phyloP scores from a whole-genome alignment of 202 grass and related monocot genomes.

The Hordeum pubiflorum region DNA sequence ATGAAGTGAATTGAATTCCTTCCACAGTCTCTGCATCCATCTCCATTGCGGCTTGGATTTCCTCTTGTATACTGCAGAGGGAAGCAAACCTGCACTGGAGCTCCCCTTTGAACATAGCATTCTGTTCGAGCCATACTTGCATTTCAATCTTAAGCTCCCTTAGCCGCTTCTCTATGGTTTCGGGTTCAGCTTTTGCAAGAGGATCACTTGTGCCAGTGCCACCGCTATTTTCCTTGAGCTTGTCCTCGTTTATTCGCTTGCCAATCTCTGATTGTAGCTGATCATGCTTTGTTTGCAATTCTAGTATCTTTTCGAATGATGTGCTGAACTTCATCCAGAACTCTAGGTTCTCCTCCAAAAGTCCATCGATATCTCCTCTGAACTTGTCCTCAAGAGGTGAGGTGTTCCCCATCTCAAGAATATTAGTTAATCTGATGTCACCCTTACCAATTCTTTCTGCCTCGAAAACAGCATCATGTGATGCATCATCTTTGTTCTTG shows the following conservation, averaged over 20 bases:
- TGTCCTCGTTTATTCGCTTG: conserved; percentile 21
- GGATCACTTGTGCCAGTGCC: neutral
- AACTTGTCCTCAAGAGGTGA: conserved; percentile 71
- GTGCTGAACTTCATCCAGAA: conserved; percentile 74
- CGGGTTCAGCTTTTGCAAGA: neutral
- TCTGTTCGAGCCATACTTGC: conserved; percentile 81
- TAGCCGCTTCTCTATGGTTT: conserved; percentile 31
- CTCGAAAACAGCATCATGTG: neutral
- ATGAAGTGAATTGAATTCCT: conserved; percentile 36
- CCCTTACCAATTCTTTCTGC: conserved; percentile 15
- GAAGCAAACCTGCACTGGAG: conserved; percentile 61
- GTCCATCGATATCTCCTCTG: conserved; percentile 51
- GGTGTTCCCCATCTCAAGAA: conserved; percentile 4
- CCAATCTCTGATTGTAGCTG: conserved; percentile 29
- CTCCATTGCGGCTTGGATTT: conserved; percentile 33
- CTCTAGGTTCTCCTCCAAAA: conserved; percentile 77
- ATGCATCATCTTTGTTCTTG: conserved; percentile 17
- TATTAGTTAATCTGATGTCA: conserved; percentile 7
- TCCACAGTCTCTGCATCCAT: conserved; percentile 15
- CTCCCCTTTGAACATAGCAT: conserved; percentile 59
- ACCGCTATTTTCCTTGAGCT: conserved; percentile 18
- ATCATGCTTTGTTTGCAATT: conserved; percentile 53
- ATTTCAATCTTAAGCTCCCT: conserved; percentile 71
- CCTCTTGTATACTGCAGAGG: conserved; percentile 50
- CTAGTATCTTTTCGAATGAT: conserved; percentile 64